phyloP scores from a whole-genome alignment of 495 filamentous ascomycete species.

The Neurospora sp. region DNA sequence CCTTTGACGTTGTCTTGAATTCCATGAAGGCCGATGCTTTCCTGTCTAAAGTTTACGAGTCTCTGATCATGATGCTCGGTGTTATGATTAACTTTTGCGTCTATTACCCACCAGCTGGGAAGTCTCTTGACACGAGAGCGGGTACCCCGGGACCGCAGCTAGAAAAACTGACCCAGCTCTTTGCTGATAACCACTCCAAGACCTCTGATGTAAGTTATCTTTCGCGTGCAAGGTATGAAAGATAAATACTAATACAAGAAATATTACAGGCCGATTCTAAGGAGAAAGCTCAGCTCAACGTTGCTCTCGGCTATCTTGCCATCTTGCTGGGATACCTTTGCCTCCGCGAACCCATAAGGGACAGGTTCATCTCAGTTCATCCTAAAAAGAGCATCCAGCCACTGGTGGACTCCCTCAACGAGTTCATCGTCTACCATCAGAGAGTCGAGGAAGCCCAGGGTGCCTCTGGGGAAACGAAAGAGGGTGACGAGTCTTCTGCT shows the following conservation, averaged over 20 bases:
- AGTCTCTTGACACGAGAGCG: conserved; percentile 23
- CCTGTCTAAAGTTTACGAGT: conserved; percentile 45
- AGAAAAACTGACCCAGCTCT: conserved; percentile 37
- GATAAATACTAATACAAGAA: conserved; percentile 4
- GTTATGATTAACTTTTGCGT: conserved; percentile 86
- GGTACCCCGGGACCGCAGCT: conserved; percentile 25
- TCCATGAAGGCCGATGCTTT: conserved; percentile 29
- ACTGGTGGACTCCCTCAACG: conserved; percentile 68
- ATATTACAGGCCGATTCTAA: conserved; percentile 64
- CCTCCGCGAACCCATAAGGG: conserved; percentile 43
- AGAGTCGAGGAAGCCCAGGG: conserved; percentile 53
- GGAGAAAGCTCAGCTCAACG: conserved; percentile 73
- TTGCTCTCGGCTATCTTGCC: conserved; percentile 83
- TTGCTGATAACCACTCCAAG: conserved; percentile 41
- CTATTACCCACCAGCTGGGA: conserved; percentile 47
- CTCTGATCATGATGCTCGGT: conserved; percentile 69
- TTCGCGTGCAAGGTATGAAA: conserved; percentile 35
- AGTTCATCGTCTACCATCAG: conserved; percentile 72
- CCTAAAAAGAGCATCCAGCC: conserved; percentile 49
- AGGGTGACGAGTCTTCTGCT: conserved; percentile 37
- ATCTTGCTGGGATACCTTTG: conserved; percentile 76
- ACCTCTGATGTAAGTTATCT: conserved; percentile 37
- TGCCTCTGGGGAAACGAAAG: conserved; percentile 36
- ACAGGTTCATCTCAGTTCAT: conserved; percentile 40
- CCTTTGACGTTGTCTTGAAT: conserved; percentile 34